These are phyloP conservation scores for Monosporozyma aerobia DNA, from an alignment of 805 yeast genomes.

Conservation along the genomic window DNA sequence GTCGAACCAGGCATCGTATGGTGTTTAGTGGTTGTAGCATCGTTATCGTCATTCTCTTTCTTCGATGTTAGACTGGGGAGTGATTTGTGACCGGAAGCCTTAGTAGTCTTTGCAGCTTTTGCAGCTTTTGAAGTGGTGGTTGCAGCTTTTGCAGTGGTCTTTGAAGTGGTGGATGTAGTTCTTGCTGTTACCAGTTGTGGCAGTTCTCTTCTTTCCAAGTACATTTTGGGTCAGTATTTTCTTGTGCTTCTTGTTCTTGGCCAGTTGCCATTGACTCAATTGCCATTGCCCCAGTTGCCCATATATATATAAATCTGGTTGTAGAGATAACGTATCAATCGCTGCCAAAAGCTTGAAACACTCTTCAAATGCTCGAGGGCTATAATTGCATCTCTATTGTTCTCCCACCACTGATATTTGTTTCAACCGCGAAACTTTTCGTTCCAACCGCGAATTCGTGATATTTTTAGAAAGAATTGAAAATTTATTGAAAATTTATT, in stretches of 20 bases:
- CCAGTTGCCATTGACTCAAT: background rate
- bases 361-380: no score
- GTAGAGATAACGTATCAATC: background rate
- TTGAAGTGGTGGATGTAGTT: slow-evolving; percentile 1
- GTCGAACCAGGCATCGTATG: background rate
- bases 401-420: background rate
- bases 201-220: background rate
- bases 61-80: background rate
- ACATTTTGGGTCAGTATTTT: background rate
- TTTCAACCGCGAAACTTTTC: background rate
- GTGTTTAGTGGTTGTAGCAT: background rate
- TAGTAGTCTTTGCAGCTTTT: background rate
- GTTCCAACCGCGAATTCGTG: background rate
- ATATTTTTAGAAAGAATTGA: no score
- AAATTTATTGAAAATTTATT: no score
- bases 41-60: background rate
- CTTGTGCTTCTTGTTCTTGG: background rate
- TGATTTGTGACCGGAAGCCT: background rate
- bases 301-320: background rate
- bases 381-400: background rate
- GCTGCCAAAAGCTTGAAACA: background rate
- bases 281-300: no score
- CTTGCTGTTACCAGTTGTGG: slow-evolving; percentile 4
- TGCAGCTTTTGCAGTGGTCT: background rate
- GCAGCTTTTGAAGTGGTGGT: background rate